Evolutionary conservation across 352 stramenopile species (phyloP).

Genomic region (Hyaloperonospora brassicae): DNA sequence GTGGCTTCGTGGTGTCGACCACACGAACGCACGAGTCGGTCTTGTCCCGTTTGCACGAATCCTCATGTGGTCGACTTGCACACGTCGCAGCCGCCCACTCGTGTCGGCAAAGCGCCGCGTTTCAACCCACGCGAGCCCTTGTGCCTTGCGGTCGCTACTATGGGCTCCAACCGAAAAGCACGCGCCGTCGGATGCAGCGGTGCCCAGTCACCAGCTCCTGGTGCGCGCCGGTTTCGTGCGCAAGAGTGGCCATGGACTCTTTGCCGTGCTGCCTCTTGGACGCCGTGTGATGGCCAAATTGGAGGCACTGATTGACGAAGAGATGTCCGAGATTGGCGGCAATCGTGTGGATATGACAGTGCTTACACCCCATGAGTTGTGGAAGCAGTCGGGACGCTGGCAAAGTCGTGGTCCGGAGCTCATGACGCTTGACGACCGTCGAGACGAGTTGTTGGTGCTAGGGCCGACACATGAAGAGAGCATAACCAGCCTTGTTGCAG

Average conservation of each 20-base stretch:
- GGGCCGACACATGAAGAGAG: conserved; percentile 82
- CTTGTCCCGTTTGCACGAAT: conserved; percentile 4
- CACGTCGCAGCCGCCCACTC: conserved; percentile 9
- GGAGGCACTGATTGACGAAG: conserved; percentile 74
- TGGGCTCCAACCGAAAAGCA: conserved; percentile 76
- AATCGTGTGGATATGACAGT: conserved; percentile 81
- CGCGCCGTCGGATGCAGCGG: conserved; percentile 65
- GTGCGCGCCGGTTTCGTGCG: conserved; percentile 80
- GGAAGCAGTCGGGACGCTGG: conserved; percentile 78
- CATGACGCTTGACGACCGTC: conserved; percentile 72
- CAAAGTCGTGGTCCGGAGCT: conserved; percentile 76
- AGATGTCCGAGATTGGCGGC: conserved; percentile 71
- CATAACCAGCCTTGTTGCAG: conserved; percentile 71
- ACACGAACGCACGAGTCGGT: conserved; percentile 4
- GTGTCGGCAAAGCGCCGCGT: conserved; percentile 4
- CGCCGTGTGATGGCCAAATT: conserved; percentile 67
- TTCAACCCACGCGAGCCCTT: conserved; percentile 10
- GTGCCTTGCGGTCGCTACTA: conserved; percentile 39
- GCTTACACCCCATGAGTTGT: conserved; percentile 67
- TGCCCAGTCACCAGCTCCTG: conserved; percentile 79
- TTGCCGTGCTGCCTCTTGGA: conserved; percentile 70
- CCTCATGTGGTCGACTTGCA: conserved; percentile 22
- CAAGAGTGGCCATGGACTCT: conserved; percentile 77
- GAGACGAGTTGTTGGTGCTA: conserved; percentile 56
- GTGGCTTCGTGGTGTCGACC: conserved; percentile 6